Conservation (phyloP, 2,329 filamentous ascomycete species). For the Calonectria crousiana region DNA sequence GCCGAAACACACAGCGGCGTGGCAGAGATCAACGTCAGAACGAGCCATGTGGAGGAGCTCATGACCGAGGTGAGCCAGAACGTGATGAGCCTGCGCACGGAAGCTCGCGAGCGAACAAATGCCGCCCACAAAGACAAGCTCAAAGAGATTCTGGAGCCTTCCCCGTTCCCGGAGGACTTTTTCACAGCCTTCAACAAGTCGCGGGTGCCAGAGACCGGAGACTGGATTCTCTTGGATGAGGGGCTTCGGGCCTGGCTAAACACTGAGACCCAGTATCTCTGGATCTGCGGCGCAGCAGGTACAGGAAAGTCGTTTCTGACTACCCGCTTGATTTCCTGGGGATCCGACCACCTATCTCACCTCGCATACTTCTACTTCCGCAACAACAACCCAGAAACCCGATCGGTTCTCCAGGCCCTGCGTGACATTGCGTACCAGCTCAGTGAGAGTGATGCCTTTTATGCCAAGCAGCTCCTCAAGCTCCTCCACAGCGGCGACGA, state of each 20-base stretch:
- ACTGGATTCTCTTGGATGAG: conserved; percentile 59
- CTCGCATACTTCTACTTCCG: conserved; percentile 62
- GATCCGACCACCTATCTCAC: conserved; percentile 49
- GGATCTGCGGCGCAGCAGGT: conserved; percentile 58
- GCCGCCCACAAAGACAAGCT: conserved; percentile 52
- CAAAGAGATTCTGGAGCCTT: conserved; percentile 56
- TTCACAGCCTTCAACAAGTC: conserved; percentile 56
- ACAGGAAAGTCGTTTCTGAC: conserved; percentile 62
- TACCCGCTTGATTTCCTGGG: conserved; percentile 57
- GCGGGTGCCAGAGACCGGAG: conserved; percentile 56
- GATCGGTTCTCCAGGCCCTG: conserved; percentile 59
- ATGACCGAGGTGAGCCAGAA: conserved; percentile 51
- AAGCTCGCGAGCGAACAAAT: conserved; percentile 49
- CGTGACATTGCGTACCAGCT: conserved; percentile 61
- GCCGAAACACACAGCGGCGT: conserved; percentile 58
- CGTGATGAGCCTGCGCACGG: conserved; percentile 49
- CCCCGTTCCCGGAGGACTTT: conserved; percentile 57
- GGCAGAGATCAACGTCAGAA: conserved; percentile 50
- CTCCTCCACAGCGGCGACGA: conserved; percentile 52
- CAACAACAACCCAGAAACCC: conserved; percentile 59
- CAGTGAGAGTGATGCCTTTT: conserved; percentile 58
- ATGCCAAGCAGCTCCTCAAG: conserved; percentile 55
- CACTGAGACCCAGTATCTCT: conserved; percentile 55
- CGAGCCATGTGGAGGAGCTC: conserved; percentile 51
- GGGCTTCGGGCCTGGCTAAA: conserved; percentile 54